Evolutionary conservation across 2,329 filamentous ascomycete genomes (phyloP).

Genomic region (Dichotomopilus funicola): DNA sequence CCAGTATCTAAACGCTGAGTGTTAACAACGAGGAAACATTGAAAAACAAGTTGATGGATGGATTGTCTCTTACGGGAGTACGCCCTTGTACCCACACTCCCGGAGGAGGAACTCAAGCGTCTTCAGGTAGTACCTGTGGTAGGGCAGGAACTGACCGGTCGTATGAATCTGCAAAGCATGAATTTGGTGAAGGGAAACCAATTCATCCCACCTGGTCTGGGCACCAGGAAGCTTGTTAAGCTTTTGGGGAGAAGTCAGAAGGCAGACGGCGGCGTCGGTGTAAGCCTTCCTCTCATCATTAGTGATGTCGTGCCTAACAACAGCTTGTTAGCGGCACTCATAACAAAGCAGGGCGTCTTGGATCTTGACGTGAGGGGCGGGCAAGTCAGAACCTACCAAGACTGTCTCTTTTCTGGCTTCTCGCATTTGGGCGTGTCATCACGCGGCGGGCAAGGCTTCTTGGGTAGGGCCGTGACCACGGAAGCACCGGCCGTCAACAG

Average conservation of each 20-base stretch:
- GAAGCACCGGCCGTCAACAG: background rate
- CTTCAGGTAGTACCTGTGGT: conserved; percentile 3
- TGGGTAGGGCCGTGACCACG: background rate
- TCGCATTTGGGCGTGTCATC: background rate
- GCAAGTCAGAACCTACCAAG: background rate
- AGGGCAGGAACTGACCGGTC: background rate
- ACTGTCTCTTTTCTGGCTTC: background rate
- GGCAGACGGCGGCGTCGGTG: background rate
- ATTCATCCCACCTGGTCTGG: conserved; percentile 4
- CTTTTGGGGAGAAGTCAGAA: background rate
- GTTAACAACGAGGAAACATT: background rate
- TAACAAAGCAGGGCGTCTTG: too few relatives aligned
- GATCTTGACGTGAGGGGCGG: background rate
- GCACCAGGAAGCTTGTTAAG: background rate
- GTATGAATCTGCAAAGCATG: conserved; percentile 4
- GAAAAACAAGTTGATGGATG: background rate
- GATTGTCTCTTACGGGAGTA: background rate
- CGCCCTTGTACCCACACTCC: conserved; percentile 2
- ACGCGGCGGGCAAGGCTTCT: background rate
- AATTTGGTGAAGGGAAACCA: conserved; percentile 2
- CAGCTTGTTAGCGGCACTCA: background rate
- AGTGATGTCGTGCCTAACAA: conserved; percentile 1
- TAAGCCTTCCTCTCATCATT: background rate
- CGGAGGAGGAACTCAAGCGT: background rate
- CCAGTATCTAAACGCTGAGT: background rate